These are phyloP conservation scores for Arthrobotrys pseudoclavata DNA, from an alignment of 2,329 filamentous ascomycete genomes.

Conservation along the genomic window DNA sequence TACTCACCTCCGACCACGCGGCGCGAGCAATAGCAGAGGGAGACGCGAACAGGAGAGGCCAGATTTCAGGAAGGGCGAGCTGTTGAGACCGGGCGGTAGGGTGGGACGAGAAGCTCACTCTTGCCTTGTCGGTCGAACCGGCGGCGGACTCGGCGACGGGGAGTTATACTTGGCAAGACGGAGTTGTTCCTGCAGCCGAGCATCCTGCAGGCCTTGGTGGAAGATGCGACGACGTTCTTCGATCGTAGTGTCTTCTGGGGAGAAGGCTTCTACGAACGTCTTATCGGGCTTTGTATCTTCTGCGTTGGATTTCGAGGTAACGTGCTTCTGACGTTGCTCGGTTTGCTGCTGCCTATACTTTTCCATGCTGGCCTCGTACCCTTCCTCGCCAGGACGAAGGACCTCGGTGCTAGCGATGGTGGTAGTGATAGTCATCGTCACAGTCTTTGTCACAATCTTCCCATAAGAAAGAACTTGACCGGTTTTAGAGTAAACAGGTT, in stretches of 20 bases:
- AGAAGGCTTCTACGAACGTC: conserved; percentile 48
- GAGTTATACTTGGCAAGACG: conserved; percentile 56
- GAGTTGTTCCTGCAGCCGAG: conserved; percentile 56
- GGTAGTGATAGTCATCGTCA: conserved; percentile 63
- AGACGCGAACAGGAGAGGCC: conserved; percentile 16
- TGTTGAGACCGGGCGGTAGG: conserved; percentile 9
- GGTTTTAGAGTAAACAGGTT: conserved; percentile 60
- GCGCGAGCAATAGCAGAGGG: conserved; percentile 59
- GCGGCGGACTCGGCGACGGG: conserved; percentile 55
- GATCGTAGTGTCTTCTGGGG: conserved; percentile 46
- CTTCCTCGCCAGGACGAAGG: conserved; percentile 61
- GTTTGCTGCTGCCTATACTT: conserved; percentile 61
- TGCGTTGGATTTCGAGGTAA: conserved; percentile 22
- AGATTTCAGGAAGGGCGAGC: conserved; percentile 18
- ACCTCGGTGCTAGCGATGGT: conserved; percentile 63
- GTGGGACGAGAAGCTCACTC: conserved; percentile 36
- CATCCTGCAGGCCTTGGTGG: conserved; percentile 27
- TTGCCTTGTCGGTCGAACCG: conserved; percentile 41
- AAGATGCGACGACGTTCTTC: conserved; percentile 57
- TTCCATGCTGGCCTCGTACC: conserved; percentile 61
- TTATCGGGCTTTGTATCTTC: conserved; percentile 45
- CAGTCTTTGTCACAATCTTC: conserved; percentile 63
- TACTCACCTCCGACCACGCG: conserved; percentile 59
- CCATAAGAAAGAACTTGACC: conserved; percentile 61
- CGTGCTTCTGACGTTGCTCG: conserved; percentile 33